A percentile compares a stretch with the other conserved stretches of the same genome.
Evolutionary conservation across 148 eudicot genomes (phyloP).

Genomic region (Diospyros lotus): DNA sequence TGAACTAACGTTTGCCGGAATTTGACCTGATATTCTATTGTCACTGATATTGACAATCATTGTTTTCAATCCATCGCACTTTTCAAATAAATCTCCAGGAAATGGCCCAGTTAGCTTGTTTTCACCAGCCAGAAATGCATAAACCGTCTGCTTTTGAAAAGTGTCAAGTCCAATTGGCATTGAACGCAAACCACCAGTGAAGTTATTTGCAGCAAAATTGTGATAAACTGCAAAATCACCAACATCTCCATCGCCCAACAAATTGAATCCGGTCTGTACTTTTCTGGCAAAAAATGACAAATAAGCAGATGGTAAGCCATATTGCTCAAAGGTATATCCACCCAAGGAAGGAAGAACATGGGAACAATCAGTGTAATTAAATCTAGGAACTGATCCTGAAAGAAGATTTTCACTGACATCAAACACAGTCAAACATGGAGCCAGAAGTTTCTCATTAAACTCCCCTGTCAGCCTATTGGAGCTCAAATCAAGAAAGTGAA

Average conservation of each 20-base stretch:
- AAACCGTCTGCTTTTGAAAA: constrained; percentile 25
- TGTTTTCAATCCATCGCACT: constrained; percentile 29
- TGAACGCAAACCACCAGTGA: constrained; percentile 32
- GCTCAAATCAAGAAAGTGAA: constrained; percentile 48
- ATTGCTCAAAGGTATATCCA: constrained; percentile 11
- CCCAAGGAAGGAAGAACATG: constrained; percentile 9
- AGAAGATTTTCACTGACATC: constrained; percentile 46
- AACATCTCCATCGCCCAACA: constrained; percentile 18
- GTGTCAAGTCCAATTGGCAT: constrained; percentile 30
- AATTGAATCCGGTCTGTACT: constrained; percentile 10
- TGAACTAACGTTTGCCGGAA: constrained; percentile 27
- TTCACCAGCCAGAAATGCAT: constrained; percentile 47
- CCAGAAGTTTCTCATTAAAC: constrained; percentile 26
- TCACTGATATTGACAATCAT: constrained; percentile 39
- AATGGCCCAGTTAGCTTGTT: constrained; percentile 39
- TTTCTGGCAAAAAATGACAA: constrained; percentile 25
- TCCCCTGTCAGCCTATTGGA: constrained; percentile 37
- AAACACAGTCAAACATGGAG: constrained; percentile 40
- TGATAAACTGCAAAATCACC: constrained; percentile 26
- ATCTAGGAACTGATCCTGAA: constrained; percentile 47
- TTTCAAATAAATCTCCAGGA: constrained; percentile 32
- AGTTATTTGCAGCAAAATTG: constrained; percentile 43
- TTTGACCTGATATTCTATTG: constrained; percentile 32
- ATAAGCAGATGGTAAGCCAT: constrained; percentile 30
- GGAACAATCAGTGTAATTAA: constrained; percentile 24